Base-by-base conservation (phyloP, 225 moss, liverwort and hornwort species). In the Anthoceros angustus region DNA sequence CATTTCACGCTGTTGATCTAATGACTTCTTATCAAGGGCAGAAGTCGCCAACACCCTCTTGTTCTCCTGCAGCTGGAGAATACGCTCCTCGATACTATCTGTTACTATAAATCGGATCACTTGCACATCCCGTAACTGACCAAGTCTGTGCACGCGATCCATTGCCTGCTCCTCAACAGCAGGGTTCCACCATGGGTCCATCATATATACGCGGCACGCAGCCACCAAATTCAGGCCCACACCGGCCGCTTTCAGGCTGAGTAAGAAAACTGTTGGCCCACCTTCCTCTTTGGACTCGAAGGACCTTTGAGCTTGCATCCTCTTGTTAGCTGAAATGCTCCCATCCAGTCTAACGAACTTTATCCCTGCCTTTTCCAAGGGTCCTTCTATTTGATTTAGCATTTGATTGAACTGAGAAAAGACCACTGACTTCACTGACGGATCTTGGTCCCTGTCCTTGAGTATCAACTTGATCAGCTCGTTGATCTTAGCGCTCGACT, bases 171-270 rank as follows among this genome's bases (percentile, higher is more conserved):
- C 81, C 73, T 84, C 84, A 15, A 79, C 81, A 40, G 79, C 79
- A 40, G 84, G 84, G 48, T 84, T 84, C 84, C 84, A 84, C 84
- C 84, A 84, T 32, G 79, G 77, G 64, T 84, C 84, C 71, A 81
- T 67, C 81, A 84, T 80, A 68, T 73, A 83, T 16, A 80, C 83
- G 32, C 83, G 68, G 8, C 75, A 80, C 15, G 83, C 83, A 32
- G 83, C 73, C n/a, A 83, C 83, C 76, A 83, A 65, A 60, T 83
- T 83, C 20, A 83, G 71, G 65, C 80, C 83, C 63, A 83, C 83
- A 64, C 83, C 83, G 43, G 80, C 83, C 63, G 83, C 83, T 76
- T 78, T 83, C 70, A 83, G 75, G 49, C 80, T 80, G 14, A 80
- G 77, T 26, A 83, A 65, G 66, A 83, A 83, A 38, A 83, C 65